phyloP scores from a whole-genome alignment of 1,139 yeast genomes.

The Citeromyces hawaiiensis region DNA sequence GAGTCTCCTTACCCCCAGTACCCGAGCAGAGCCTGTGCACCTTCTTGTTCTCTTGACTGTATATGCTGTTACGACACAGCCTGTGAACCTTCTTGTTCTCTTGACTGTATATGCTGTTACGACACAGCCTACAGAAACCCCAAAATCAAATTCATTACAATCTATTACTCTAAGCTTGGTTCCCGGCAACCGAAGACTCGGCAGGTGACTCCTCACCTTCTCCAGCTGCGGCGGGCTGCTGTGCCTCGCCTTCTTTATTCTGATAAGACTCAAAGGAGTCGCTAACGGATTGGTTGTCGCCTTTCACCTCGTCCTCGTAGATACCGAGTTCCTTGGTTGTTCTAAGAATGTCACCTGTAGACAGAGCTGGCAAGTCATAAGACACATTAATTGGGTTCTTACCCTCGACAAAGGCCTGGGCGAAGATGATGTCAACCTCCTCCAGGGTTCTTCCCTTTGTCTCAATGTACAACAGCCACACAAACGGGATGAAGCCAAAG shows the following conservation, averaged over 20 bases:
- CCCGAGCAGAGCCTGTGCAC: no score
- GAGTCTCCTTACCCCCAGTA: no score
- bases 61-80: no score
- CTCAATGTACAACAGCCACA: conserved; percentile 58
- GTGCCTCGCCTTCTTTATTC: neutral
- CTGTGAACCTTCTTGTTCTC: no score
- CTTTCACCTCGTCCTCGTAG: neutral
- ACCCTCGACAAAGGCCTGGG: conserved; percentile 15
- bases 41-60: no score
- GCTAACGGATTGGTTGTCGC: conserved; percentile 1
- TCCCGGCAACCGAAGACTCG: neutral
- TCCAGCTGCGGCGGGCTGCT: neutral
- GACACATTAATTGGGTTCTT: neutral
- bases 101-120: no score
- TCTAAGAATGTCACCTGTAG: neutral
- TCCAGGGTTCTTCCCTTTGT: conserved; percentile 51
- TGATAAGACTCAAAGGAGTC: conserved; percentile 1
- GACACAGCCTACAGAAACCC: no score
- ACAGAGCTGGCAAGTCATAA: neutral
- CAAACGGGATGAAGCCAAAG: conserved; percentile 36
- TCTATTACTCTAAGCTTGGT: no score
- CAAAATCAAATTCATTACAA: no score
- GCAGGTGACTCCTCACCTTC: neutral
- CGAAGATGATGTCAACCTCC: conserved; percentile 48
- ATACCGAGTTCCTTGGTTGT: neutral